Evolutionary conservation across 176 grass and related monocot species (phyloP), one percentile per base, ranked within the genome.

Genomic region (Poa pratensis): DNA sequence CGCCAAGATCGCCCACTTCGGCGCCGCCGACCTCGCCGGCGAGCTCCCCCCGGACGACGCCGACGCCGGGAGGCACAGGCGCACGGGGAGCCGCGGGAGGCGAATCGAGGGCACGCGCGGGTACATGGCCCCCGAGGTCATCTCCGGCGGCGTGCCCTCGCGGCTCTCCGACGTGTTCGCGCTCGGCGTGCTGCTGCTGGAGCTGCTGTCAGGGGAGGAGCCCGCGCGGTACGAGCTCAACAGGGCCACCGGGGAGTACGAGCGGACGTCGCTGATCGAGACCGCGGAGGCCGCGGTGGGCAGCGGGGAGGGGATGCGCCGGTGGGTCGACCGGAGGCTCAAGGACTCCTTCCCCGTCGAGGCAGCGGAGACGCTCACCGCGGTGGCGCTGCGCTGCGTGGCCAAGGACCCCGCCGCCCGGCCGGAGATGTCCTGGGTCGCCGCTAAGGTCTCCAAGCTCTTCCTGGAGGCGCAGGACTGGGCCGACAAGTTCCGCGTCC

Each of bases 1-100:
- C 22, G 90, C 94, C 65, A 97, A 94, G 90, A 91, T 97, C 78
- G 88, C 88, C 19, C 90, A 94, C 24, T 97, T 97, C 81, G 95
- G 92, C 32, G 85, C 92, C 12, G 80, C 92, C 0, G 95, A 97
- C 83, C 81, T 97, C 45, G 86, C 92, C 10, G 92, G 95, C 24
- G 92, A 94, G 69, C 74, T 94, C 30, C 83, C 87, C 61, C 83
- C 85, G 16, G 76, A 82, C 24, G 13, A 8, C 7, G 14, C 28
- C 63, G 28, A 17, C 17, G 3, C 16, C 17, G 73, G 7, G 1
- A 75, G 32, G 11, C 52, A 62, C 34, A 66, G 78, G 10, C 82
- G 90, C 3, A 86, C 79, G 14, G 58, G 65, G 5, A 90, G 75
- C 82, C 76, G 90, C 0, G 69, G 80, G 71, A 84, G 86, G 76